These are phyloP conservation scores for Picochlorum costavermella DNA, from an alignment of 139 green algal species.

Conservation along the genomic window DNA sequence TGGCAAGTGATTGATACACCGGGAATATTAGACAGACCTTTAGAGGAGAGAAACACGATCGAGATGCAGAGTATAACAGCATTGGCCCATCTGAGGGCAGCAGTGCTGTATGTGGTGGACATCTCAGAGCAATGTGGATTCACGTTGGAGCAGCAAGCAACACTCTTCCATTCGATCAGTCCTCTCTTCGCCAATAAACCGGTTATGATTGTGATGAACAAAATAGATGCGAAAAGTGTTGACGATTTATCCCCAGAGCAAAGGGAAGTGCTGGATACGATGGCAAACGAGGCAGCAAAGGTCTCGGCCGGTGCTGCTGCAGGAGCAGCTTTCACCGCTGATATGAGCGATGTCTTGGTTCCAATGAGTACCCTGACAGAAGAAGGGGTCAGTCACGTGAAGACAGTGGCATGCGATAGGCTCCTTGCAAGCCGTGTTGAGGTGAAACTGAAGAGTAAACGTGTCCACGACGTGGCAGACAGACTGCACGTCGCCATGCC, in stretches of 20 bases:
- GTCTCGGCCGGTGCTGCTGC: slow-evolving; percentile 17
- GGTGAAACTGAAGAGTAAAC: slow-evolving; percentile 82
- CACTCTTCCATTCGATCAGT: slow-evolving; percentile 96
- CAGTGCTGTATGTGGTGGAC: slow-evolving; percentile 95
- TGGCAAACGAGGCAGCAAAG: slow-evolving; percentile 61
- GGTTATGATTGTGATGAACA: slow-evolving; percentile 94
- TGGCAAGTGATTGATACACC: slow-evolving; percentile 95
- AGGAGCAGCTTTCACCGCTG: slow-evolving; percentile 17
- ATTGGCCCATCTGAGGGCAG: slow-evolving; percentile 93
- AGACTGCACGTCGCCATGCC: slow-evolving; percentile 91
- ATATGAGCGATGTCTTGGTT: slow-evolving; percentile 43
- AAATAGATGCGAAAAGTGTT: slow-evolving; percentile 50
- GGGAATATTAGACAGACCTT: slow-evolving; percentile 92
- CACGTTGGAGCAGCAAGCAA: slow-evolving; percentile 86
- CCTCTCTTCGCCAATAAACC: slow-evolving; percentile 98
- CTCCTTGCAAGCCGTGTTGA: slow-evolving; percentile 87
- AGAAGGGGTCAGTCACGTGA: slow-evolving; percentile 80
- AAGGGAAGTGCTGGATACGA: slow-evolving; percentile 60
- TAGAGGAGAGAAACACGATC: slow-evolving; percentile 99
- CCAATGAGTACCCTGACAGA: slow-evolving; percentile 90
- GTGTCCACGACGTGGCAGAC: slow-evolving; percentile 79
- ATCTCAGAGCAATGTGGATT: slow-evolving; percentile 91
- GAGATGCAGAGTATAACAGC: slow-evolving; percentile 97
- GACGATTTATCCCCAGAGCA: slow-evolving; percentile 45
- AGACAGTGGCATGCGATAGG: slow-evolving; percentile 81